Conservation (phyloP, 192 early-diverging fungal genomes). For the Rhizophagus sp. region DNA sequence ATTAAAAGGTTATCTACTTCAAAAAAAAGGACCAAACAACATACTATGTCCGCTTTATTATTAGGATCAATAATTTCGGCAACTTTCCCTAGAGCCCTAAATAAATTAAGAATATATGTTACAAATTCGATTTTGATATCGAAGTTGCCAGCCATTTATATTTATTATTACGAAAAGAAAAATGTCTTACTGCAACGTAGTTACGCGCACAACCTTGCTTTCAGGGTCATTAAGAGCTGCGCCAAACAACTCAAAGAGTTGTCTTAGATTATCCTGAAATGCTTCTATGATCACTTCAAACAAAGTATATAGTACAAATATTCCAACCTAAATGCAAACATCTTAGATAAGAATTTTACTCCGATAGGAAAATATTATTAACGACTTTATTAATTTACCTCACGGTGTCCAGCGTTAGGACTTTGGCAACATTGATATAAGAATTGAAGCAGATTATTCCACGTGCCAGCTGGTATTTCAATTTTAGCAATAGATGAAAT, state of each 20-base stretch:
- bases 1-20: not conserved
- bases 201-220: slow-evolving; percentile 76
- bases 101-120: not conserved
- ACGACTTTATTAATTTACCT: slow-evolving; percentile 37
- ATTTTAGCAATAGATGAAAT: slow-evolving; percentile 85
- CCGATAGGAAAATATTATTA: no score
- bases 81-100: slow-evolving; percentile 70
- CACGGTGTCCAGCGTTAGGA: slow-evolving; percentile 69
- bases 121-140: slow-evolving; percentile 1
- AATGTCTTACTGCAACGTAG: slow-evolving; percentile 64
- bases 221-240: slow-evolving; percentile 80
- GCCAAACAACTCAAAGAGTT: slow-evolving; percentile 76
- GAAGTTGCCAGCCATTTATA: slow-evolving; percentile 23
- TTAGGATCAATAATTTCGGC: slow-evolving; percentile 80
- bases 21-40: not conserved
- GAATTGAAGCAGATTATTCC: slow-evolving; percentile 77
- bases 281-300: slow-evolving; percentile 84
- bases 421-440: slow-evolving; percentile 82
- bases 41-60: slow-evolving; percentile 65
- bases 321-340: slow-evolving; percentile 58
- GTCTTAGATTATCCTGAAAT: slow-evolving; percentile 57
- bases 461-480: slow-evolving; percentile 76
- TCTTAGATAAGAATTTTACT: no score
- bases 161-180: not conserved
- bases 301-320: slow-evolving; percentile 83